A percentile compares a stretch with the other conserved stretches of the same genome.
phyloP scores from a whole-genome alignment of 768 basidiomycete genomes.

The Leccinum uliginosum region DNA sequence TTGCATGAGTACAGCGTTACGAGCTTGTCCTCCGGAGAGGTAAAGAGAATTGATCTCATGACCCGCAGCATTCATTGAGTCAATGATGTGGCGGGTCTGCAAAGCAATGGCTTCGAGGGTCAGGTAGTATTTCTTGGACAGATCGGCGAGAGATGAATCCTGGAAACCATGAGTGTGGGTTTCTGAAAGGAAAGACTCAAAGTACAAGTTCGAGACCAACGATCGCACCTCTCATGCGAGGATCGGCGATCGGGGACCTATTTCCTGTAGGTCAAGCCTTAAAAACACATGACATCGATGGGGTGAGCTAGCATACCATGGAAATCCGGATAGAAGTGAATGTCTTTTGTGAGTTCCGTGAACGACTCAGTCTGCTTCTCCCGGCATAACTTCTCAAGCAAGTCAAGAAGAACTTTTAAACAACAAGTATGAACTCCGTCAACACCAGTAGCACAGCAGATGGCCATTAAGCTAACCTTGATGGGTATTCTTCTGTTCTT shows the following conservation, averaged over 20 bases:
- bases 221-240: slow-evolving; percentile 92
- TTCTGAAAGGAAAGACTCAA: background rate
- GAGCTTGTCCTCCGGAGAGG: slow-evolving; percentile 91
- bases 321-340: slow-evolving; percentile 95
- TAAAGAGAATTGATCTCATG: slow-evolving; percentile 82
- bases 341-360: slow-evolving; percentile 83
- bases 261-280: slow-evolving; percentile 58
- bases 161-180: slow-evolving; percentile 20
- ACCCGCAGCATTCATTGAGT: slow-evolving; percentile 82
- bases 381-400: slow-evolving; percentile 60
- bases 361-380: slow-evolving; percentile 55
- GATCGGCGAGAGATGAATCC: slow-evolving; percentile 72
- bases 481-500: slow-evolving; percentile 56
- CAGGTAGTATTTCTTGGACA: slow-evolving; percentile 86
- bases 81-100: slow-evolving; percentile 92
- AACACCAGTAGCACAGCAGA: background rate
- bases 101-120: slow-evolving; percentile 92
- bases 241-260: slow-evolving; percentile 92
- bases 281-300: background rate
- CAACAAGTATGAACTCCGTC: background rate
- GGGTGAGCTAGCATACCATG: slow-evolving; percentile 51
- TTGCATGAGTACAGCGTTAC: slow-evolving; percentile 84
- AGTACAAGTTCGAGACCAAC: slow-evolving; percentile 76
- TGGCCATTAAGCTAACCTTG: slow-evolving; percentile 33
- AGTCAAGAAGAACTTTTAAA: slow-evolving; percentile 61